Evolutionary conservation across 2,329 filamentous ascomycete genomes (phyloP).

Genomic region (Metarhizium humberi): DNA sequence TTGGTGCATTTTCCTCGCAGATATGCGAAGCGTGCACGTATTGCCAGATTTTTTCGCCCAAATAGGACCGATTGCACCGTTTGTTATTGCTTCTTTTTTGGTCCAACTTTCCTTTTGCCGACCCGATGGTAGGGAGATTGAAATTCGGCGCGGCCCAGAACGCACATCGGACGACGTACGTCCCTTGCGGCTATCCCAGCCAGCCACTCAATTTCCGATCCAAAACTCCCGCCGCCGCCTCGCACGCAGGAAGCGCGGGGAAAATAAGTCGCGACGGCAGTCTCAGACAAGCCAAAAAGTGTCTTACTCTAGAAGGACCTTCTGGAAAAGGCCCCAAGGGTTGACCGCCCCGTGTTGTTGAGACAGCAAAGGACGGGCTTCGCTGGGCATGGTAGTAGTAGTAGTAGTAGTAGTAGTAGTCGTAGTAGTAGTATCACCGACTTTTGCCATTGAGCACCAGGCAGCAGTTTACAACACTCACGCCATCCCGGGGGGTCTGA

Average conservation of each 20-base stretch:
- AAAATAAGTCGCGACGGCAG: background rate
- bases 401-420: too few species aligned
- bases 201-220: background rate
- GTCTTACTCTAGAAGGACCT: background rate
- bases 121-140: background rate
- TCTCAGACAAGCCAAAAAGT: background rate
- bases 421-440: background rate
- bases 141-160: background rate
- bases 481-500: slow-evolving; percentile 1
- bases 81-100: background rate
- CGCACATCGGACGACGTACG: background rate
- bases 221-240: background rate
- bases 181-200: background rate
- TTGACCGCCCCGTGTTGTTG: background rate
- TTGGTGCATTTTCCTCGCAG: too few species aligned
- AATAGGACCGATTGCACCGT: background rate
- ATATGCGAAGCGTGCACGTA: too few species aligned
- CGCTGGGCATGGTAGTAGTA: too few species aligned
- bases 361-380: background rate
- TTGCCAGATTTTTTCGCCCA: too few species aligned
- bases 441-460: background rate
- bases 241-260: background rate
- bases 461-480: background rate
- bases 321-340: background rate
- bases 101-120: background rate